A percentile compares a stretch with the other conserved stretches of the same genome.
These are phyloP conservation scores for Aspergillus sclerotioniger DNA, from an alignment of 495 filamentous ascomycete species.

Conservation along the genomic window DNA sequence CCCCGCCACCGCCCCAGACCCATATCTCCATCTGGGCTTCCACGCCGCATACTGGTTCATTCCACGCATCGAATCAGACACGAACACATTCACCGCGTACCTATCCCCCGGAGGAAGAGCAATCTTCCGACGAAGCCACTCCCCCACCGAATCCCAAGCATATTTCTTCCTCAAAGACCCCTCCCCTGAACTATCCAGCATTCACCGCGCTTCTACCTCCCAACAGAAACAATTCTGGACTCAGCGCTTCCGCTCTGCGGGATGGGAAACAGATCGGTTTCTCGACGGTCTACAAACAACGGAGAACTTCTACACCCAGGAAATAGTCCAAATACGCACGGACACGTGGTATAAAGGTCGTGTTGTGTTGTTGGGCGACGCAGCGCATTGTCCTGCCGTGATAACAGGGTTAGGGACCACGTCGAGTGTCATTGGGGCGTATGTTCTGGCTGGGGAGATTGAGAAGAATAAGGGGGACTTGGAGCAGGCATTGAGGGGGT, in stretches of 20 bases:
- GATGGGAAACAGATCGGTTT: conserved; percentile 43
- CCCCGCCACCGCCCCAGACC: conserved; percentile 20
- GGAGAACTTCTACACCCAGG: conserved; percentile 50
- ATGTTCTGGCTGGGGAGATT: conserved; percentile 55
- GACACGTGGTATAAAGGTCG: conserved; percentile 46
- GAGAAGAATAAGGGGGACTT: conserved; percentile 21
- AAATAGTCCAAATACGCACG: conserved; percentile 39
- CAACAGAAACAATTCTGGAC: conserved; percentile 33
- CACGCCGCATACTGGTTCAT: conserved; percentile 46
- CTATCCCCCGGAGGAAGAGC: conserved; percentile 22
- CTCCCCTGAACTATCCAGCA: conserved; percentile 16
- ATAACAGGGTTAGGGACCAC: conserved; percentile 53
- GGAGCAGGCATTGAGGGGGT: conserved; percentile 22
- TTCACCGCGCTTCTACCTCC: conserved; percentile 15
- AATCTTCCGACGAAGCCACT: conserved; percentile 28
- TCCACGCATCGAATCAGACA: conserved; percentile 33
- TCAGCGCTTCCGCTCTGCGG: conserved; percentile 37
- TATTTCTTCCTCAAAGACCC: conserved; percentile 24
- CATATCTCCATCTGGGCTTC: conserved; percentile 23
- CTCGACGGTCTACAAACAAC: conserved; percentile 40
- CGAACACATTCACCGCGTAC: conserved; percentile 17
- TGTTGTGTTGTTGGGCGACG: conserved; percentile 55
- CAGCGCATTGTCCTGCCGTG: conserved; percentile 50
- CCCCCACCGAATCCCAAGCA: conserved; percentile 19
- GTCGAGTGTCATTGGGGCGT: conserved; percentile 45